These are phyloP conservation scores for Geoglossum cookeanum DNA, from an alignment of 2,329 filamentous ascomycete genomes.

Conservation along the genomic window DNA sequence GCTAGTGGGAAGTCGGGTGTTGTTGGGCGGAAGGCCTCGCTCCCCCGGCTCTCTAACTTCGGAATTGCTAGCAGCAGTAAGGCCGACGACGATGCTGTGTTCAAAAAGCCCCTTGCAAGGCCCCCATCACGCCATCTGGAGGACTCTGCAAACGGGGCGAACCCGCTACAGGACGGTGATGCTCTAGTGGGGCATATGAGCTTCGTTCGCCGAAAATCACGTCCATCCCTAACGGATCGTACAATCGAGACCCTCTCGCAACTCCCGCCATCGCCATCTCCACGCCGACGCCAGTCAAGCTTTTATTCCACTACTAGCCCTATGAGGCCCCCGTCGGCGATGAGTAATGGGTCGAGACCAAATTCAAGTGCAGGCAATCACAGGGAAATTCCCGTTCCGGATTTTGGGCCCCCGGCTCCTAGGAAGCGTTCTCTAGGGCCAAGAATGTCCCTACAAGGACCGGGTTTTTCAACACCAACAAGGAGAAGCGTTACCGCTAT, in stretches of 20 bases:
- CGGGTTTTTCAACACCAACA: background rate
- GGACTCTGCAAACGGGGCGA: constrained; percentile 13
- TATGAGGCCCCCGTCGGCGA: constrained; percentile 35
- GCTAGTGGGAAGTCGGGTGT: background rate
- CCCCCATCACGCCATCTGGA: constrained; percentile 9
- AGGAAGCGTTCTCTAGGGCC: background rate
- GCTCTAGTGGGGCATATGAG: constrained; percentile 5
- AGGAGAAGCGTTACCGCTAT: background rate
- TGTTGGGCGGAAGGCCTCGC: constrained; percentile 3
- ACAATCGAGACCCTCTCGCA: constrained; percentile 70
- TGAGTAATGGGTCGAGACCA: constrained; percentile 16
- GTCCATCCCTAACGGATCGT: constrained; percentile 54
- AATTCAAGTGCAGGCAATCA: constrained; percentile 1
- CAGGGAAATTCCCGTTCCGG: background rate
- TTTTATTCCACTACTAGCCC: constrained; percentile 51
- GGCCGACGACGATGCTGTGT: constrained; percentile 13
- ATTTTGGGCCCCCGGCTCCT: background rate
- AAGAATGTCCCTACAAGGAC: constrained; percentile 1
- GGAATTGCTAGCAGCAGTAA: constrained; percentile 11
- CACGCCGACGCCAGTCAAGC: constrained; percentile 45
- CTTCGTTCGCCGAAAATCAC: constrained; percentile 19
- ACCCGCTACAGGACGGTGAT: constrained; percentile 9
- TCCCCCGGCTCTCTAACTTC: constrained; percentile 11
- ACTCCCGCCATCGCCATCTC: constrained; percentile 57
- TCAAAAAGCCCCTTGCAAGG: constrained; percentile 20